These are phyloP conservation scores for Kondoa subrosea DNA, from an alignment of 768 basidiomycete species.

Conservation along the genomic window DNA sequence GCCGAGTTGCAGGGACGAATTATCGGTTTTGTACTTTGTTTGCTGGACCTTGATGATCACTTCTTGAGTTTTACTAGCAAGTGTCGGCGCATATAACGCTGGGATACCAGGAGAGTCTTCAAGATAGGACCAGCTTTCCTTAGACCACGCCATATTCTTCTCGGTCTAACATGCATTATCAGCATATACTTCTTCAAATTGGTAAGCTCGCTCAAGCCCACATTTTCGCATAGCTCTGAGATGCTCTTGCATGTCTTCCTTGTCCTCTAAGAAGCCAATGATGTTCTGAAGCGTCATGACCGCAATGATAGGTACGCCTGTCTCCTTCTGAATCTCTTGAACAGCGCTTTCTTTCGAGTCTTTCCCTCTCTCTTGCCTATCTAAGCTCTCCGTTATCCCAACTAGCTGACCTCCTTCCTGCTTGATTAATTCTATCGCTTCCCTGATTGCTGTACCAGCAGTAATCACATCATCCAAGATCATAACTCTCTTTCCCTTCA, in stretches of 20 bases:
- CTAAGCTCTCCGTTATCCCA: constrained; percentile 71
- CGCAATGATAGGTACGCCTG: constrained; percentile 56
- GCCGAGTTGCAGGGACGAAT: no score
- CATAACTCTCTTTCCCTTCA: constrained; percentile 65
- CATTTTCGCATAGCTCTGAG: constrained; percentile 18
- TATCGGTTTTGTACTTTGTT: no score
- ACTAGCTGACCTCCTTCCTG: constrained; percentile 56
- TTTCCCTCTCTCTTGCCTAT: constrained; percentile 68
- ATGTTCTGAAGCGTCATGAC: constrained; percentile 75
- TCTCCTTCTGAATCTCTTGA: constrained; percentile 56
- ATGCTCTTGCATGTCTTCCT: constrained; percentile 60
- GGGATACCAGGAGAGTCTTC: no score
- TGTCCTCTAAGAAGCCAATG: constrained; percentile 59
- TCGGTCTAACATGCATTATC: constrained; percentile 2
- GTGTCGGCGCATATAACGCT: no score
- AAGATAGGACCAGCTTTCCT: no score
- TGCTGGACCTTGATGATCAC: no score
- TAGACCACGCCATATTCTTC: constrained; percentile 5
- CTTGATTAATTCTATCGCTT: constrained; percentile 57
- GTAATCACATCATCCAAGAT: constrained; percentile 96
- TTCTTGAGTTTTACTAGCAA: no score
- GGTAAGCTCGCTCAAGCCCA: background rate
- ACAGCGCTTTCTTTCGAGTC: constrained; percentile 52
- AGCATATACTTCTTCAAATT: background rate
- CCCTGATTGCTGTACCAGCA: constrained; percentile 65